phyloP scores from a whole-genome alignment of 345 rosid species.

The Physaria fendleri region DNA sequence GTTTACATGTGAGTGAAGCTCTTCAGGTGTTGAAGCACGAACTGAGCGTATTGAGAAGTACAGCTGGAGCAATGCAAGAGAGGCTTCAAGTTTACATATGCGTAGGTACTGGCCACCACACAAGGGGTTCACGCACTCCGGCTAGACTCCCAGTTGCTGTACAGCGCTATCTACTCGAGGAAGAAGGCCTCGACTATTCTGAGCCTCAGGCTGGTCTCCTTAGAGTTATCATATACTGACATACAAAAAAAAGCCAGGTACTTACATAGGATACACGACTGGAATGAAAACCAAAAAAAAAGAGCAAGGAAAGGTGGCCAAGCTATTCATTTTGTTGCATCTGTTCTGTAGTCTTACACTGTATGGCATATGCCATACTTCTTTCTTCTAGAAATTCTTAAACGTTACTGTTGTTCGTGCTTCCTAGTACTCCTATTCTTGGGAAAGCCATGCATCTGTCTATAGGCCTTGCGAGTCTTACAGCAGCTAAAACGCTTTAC shows the following conservation, averaged over 20 bases:
- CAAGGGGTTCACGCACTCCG: constrained; percentile 83
- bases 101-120: constrained; percentile 96
- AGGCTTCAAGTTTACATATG: constrained; percentile 84
- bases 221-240: constrained; percentile 76
- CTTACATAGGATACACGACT: constrained; percentile 19
- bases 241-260: constrained; percentile 21
- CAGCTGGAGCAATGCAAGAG: constrained; percentile 70
- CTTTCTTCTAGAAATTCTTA: constrained; percentile 25
- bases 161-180: constrained; percentile 84
- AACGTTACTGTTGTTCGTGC: constrained; percentile 67
- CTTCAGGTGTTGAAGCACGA: constrained; percentile 81
- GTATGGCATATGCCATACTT: constrained; percentile 14
- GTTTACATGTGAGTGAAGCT: constrained; percentile 90
- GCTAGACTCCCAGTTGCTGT: constrained; percentile 92
- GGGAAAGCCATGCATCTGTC: constrained; percentile 41
- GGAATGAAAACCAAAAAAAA: neutral
- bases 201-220: constrained; percentile 97
- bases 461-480: no score
- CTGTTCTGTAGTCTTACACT: constrained; percentile 28
- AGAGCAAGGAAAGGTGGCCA: neutral
- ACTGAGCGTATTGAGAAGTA: constrained; percentile 58
- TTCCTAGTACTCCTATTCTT: constrained; percentile 74
- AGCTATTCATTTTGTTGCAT: constrained; percentile 33
- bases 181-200: constrained; percentile 74
- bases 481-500: no score